Evolutionary conservation across 2,329 filamentous ascomycete genomes (phyloP), one percentile per base, ranked within the genome.

Genomic region (Fusarium agapanthi): DNA sequence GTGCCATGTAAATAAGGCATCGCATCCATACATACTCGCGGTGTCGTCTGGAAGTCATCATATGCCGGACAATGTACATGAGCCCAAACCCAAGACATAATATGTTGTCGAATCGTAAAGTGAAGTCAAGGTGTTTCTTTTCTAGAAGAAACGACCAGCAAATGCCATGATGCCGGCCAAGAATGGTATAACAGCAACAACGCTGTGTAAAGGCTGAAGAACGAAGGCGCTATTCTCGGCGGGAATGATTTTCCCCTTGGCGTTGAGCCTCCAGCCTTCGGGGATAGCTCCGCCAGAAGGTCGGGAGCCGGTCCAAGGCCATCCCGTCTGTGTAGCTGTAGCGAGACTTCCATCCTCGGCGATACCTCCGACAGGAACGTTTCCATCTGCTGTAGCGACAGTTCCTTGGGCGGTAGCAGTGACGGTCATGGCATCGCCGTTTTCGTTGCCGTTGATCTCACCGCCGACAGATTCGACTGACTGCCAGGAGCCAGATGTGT

Each of bases 391-490:
- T 1, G 90, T 88, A 63, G 91, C 87, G 11, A 91, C 89, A 61
- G 91, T 86, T 12, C 88, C 84, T n/a, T 90, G 89, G 34, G 91
- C 89, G 54, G 86, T 82, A 64, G 87, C 86, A 7, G 88, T 90
- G 37, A 87, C 85, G 26, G 84, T 85, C 53, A 86, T 71, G 60
- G 78, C 84, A 38, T 85, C 88, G 38, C 86, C 87, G 70, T 87
- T 86, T 75, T 88, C 87, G 65, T 89, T 92, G 35, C 88, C 89
- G 80, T 94, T 94, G 81, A 98, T 86, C 73, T 86, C 82, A 69
- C 96, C 96, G 72, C 90, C 95, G n/a, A 92, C 88, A 59, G 95
- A 90, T 76, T 89, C 83, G 81, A 99, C 98, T 54, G 93, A 95
- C 73, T 89, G 79, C 93, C 94, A 97, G 28, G 86, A 88, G 53